These are phyloP conservation scores for Brettanomyces nanus DNA, from an alignment of 805 yeast species.

Conservation along the genomic window DNA sequence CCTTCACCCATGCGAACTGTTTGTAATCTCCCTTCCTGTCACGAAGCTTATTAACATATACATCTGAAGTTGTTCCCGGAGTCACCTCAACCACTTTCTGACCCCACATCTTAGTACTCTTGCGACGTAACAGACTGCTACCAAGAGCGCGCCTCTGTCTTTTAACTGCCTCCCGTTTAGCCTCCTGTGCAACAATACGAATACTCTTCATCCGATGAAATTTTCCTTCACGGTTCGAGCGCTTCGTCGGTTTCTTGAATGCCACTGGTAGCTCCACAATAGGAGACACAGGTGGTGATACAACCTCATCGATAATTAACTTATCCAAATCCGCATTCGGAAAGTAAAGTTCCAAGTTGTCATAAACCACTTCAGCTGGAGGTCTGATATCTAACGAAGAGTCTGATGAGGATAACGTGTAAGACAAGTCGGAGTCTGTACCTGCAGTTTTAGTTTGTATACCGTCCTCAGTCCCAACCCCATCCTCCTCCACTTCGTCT, in stretches of 20 bases:
- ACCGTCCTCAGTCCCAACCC: not conserved
- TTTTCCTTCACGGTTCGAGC: conserved; percentile 31
- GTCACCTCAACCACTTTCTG: conserved; percentile 86
- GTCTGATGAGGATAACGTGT: conserved; percentile 8
- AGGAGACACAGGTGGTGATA: conserved; percentile 50
- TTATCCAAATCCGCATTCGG: conserved; percentile 89
- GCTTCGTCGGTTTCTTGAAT: conserved; percentile 3
- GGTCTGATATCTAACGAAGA: conserved; percentile 69
- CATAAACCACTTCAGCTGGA: conserved; percentile 87
- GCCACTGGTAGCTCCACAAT: not conserved
- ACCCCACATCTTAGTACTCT: conserved; percentile 97
- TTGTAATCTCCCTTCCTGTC: conserved; percentile 61
- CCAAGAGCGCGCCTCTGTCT: conserved; percentile 12
- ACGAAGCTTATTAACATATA: conserved; percentile 57
- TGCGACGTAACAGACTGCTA: conserved; percentile 48
- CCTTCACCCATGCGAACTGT: conserved; percentile 96
- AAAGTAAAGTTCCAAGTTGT: conserved; percentile 84
- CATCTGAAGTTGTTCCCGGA: conserved; percentile 53
- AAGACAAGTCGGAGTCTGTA: not conserved
- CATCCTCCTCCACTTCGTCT: not conserved
- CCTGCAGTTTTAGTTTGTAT: not conserved
- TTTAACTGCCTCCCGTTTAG: conserved; percentile 52
- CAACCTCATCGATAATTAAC: conserved; percentile 74
- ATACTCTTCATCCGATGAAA: conserved; percentile 78
- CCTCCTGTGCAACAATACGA: conserved; percentile 89